Evolutionary conservation across 2,329 filamentous ascomycete species (phyloP), one percentile per base, ranked within the genome.

Genomic region (Fusarium sp.): DNA sequence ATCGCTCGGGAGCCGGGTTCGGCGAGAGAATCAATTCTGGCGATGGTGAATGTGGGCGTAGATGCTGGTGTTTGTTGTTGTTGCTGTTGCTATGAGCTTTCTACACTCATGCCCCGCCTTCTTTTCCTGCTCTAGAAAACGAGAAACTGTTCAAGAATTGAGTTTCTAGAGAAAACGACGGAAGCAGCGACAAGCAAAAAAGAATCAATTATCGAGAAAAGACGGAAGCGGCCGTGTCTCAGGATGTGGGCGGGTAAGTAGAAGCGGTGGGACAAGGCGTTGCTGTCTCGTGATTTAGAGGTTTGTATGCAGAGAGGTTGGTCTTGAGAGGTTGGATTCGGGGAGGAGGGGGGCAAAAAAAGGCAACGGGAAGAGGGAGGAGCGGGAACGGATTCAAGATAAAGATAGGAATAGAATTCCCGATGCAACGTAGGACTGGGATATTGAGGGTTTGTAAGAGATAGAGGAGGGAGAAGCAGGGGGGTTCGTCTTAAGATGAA

Each of bases 211-310:
- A 27, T 52, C 27, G 25, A 64, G 25, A 35, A 32, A 17, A 9
- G 61, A 56, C 47, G 50, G 35, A 64, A 52, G 33, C 56, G 20
- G 72, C 59, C 30, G 59, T 61, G 40, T 30, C 59, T 38, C 56
- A 52, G 59, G 20, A 57, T 22, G 43, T 35, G 50, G 50, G 74
- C 40, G 59, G 52, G 60, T 30, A 61, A 63, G 50, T 37, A 71
- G 75, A 69, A 63, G 72, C 72, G 72, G 72, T 75, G 72, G 72
- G 61, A 52, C 47, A 52, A 32, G 58, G 56, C 50, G 57, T 60
- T 45, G 60, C 54, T 22, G 64, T 73, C 70, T 75, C 72, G 72
- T 75, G 72, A 75, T 75, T 52, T 25, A 58, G 22, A 65, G 47
- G 38, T 40, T 66, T 45, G 54, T 58, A 58, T 25, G 54, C 54